These are phyloP conservation scores for Vavraia culicis DNA, from an alignment of 371 early-diverging fungal species.

Conservation along the genomic window DNA sequence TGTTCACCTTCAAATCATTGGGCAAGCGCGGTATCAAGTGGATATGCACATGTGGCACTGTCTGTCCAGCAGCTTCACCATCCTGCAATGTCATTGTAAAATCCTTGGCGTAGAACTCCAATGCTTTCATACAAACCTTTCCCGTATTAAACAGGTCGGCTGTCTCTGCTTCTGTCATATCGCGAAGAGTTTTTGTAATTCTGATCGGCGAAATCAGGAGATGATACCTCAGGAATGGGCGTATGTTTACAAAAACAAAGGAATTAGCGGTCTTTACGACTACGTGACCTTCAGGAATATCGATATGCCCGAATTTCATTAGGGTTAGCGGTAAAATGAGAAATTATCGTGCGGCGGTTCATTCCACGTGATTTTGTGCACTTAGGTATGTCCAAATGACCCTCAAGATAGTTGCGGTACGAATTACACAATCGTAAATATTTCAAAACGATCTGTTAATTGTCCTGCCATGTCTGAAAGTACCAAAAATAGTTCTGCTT, in stretches of 20 bases:
- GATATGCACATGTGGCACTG: conserved; percentile 70
- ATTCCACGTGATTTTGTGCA: too few species aligned
- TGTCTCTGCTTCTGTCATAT: conserved; percentile 19
- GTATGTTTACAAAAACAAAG: conserved; percentile 25
- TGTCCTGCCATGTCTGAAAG: too few species aligned
- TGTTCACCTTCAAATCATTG: conserved; percentile 5
- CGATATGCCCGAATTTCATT: conserved; percentile 22
- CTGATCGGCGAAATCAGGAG: conserved; percentile 30
- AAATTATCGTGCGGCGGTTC: too few species aligned
- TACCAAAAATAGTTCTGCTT: too few species aligned
- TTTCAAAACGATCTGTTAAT: too few species aligned
- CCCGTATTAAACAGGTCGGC: conserved; percentile 24
- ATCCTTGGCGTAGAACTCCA: conserved; percentile 4
- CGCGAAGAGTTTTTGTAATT: conserved; percentile 5
- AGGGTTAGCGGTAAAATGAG: too few species aligned
- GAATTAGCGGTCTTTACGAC: conserved; percentile 17
- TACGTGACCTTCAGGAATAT: conserved; percentile 24
- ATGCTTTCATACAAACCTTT: background rate
- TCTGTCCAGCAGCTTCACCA: conserved; percentile 64
- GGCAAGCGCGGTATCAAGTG: conserved; percentile 56
- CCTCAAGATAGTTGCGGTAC: too few species aligned
- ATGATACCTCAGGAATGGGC: conserved; percentile 32
- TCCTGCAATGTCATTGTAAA: conserved; percentile 45
- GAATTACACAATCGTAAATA: too few species aligned
- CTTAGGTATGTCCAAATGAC: too few species aligned